Evolutionary conservation across 73 alveolate genomes (phyloP), one percentile per base, ranked within the genome.

Genomic region (Symbiodinium natans): DNA sequence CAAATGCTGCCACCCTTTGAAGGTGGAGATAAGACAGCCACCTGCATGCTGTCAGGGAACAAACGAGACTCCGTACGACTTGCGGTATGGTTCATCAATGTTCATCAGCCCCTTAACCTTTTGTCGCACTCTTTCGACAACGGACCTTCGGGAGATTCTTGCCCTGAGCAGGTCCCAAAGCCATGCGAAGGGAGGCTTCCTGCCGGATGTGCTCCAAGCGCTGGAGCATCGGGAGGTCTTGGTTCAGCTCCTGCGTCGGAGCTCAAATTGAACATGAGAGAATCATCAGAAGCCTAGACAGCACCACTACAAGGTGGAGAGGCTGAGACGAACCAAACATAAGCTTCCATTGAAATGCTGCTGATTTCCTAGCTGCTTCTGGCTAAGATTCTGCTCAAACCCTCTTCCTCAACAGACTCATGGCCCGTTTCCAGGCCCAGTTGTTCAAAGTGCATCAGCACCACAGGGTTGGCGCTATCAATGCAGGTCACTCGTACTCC

Each of bases 161-260:
- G 40, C 82, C 82, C 82, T 68, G 82, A 0, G 82, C 82, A 25
- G 82, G 82, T 68, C 82, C 82, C 82, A 68, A 68, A 68, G 82
- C 82, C 82, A 68, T 68, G 82, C 82, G 82, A 68, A 68, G 82
- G 82, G 82, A 68, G 25, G 82, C 82, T 68, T 68, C 82, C 82
- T 68, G 82, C 31, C 82, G 25, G 82, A 68, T 68, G 82, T 25
- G 38, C 31, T 68, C 82, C 41, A 68, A 68, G 82, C 82, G 36
- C 9, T 68, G 82, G 82, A 68, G 82, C 82, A 68, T 21, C 9
- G 82, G 82, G 31, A 68, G 82, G 82, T 68, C 82, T 17, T 68
- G 82, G 82, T 68, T 68, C 82, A 68, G 82, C 82, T 68, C 82
- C 82, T 68, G 82, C 29, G 29, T 13, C 73, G 21, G 21, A 21